Percentiles rank a stretch among this genome's conserved stretches.
Conservation (phyloP, 345 rosid species). For the Lepidium didymum region DNA sequence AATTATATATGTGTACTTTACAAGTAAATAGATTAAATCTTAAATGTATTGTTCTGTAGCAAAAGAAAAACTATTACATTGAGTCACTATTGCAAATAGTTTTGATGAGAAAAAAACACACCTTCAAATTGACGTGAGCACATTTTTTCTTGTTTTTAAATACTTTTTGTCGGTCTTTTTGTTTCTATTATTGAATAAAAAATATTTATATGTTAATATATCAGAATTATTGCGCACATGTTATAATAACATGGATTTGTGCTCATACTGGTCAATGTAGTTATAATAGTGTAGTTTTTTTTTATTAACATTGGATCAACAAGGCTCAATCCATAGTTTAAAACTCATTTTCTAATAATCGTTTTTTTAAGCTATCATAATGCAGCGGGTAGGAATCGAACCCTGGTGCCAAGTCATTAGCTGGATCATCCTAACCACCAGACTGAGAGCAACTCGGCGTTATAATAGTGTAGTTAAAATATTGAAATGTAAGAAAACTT, state of each 20-base stretch:
- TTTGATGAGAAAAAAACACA: not conserved
- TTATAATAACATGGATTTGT: not conserved
- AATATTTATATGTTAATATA: not conserved
- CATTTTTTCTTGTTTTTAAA: not conserved
- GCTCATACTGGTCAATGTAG: not conserved
- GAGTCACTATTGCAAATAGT: not conserved
- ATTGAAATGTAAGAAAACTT: not conserved
- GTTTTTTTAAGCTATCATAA: too few relatives aligned
- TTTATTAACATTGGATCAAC: too few relatives aligned
- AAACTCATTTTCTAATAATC: too few relatives aligned
- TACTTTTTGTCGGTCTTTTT: not conserved
- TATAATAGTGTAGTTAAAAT: not conserved
- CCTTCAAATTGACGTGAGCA: not conserved
- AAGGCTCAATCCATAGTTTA: too few relatives aligned
- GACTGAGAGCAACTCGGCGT: too few relatives aligned
- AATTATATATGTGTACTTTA: not conserved
- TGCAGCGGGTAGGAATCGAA: too few relatives aligned
- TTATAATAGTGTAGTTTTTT: too few relatives aligned
- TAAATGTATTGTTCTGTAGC: too few relatives aligned
- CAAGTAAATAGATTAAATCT: too few relatives aligned
- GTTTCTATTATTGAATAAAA: not conserved
- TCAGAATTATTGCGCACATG: not conserved
- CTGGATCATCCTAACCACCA: too few relatives aligned
- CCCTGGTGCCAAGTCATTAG: too few relatives aligned
- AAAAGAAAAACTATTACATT: too few relatives aligned